Evolutionary conservation across 352 stramenopile genomes (phyloP).

Genomic region (Pythium plurisporium): DNA sequence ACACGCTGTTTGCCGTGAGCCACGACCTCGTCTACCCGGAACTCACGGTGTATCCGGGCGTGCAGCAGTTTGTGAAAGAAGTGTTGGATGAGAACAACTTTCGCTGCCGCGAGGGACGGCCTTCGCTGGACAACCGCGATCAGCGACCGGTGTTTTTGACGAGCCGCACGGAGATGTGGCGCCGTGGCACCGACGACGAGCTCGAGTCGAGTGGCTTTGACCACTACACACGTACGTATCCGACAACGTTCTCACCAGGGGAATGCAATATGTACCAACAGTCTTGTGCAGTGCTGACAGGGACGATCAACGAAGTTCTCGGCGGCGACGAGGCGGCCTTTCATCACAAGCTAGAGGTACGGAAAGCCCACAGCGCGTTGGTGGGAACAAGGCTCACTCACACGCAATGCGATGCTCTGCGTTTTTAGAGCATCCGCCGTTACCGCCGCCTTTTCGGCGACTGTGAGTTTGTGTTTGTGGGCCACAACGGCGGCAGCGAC

Average conservation of each 20-base stretch:
- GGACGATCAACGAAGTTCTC: constrained; percentile 12
- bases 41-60: constrained; percentile 75
- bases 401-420: too few species aligned
- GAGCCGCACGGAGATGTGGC: neutral
- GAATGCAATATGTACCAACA: neutral
- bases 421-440: constrained; percentile 72
- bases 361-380: too few species aligned
- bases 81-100: constrained; percentile 32
- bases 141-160: constrained; percentile 20
- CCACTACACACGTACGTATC: constrained; percentile 15
- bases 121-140: constrained; percentile 12
- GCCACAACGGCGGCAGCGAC: constrained; percentile 76
- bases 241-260: too few species aligned
- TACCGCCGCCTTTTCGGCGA: constrained; percentile 71
- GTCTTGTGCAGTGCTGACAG: constrained; percentile 10
- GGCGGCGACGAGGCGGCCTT: constrained; percentile 3
- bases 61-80: constrained; percentile 80
- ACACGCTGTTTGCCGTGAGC: constrained; percentile 69
- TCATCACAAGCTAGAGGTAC: constrained; percentile 64
- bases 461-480: constrained; percentile 74
- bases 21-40: constrained; percentile 79
- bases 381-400: too few species aligned
- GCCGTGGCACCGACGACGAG: constrained; percentile 63
- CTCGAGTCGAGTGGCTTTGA: too few species aligned
- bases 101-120: constrained; percentile 26